A percentile compares a stretch with the other conserved stretches of the same genome.
phyloP scores from a whole-genome alignment of 2,329 filamentous ascomycete species.

The Fusarium albidum region DNA sequence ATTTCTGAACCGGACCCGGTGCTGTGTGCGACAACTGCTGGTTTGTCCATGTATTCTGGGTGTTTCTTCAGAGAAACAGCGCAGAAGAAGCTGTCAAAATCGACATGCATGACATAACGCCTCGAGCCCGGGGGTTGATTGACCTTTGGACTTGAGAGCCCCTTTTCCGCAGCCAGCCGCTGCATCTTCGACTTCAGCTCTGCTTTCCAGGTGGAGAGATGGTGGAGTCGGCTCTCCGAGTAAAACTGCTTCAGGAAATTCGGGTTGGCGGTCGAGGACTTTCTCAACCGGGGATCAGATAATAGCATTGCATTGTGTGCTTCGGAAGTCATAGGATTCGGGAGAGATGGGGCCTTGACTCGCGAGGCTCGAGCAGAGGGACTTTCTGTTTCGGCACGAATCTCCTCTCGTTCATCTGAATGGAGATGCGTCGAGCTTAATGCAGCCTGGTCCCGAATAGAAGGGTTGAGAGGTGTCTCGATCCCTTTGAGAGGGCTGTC shows the following conservation, averaged over 20 bases:
- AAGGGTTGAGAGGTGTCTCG: not conserved
- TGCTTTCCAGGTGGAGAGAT: constrained; percentile 96
- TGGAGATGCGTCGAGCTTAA: not conserved
- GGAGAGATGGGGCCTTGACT: constrained; percentile 17
- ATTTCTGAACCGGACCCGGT: constrained; percentile 89
- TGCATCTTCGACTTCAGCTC: constrained; percentile 91
- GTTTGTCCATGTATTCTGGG: constrained; percentile 79
- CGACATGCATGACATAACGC: constrained; percentile 91
- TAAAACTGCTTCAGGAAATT: constrained; percentile 96
- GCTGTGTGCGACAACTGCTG: constrained; percentile 89
- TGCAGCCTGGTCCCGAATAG: not conserved
- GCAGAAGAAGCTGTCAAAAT: constrained; percentile 99
- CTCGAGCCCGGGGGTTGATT: constrained; percentile 69
- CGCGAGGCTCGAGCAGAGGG: not conserved
- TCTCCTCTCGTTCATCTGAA: not conserved
- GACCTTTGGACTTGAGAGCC: constrained; percentile 50
- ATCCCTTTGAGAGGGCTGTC: constrained; percentile 7
- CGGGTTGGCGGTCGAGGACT: constrained; percentile 91
- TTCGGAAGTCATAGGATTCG: constrained; percentile 83
- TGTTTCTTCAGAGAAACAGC: constrained; percentile 84
- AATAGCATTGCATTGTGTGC: constrained; percentile 90
- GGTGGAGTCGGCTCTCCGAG: constrained; percentile 91
- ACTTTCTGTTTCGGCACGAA: not conserved
- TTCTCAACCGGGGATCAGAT: constrained; percentile 83
- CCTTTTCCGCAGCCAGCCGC: constrained; percentile 76